Conservation (phyloP, 108 stramenopile genomes). For the Nitzschia putrida region DNA sequence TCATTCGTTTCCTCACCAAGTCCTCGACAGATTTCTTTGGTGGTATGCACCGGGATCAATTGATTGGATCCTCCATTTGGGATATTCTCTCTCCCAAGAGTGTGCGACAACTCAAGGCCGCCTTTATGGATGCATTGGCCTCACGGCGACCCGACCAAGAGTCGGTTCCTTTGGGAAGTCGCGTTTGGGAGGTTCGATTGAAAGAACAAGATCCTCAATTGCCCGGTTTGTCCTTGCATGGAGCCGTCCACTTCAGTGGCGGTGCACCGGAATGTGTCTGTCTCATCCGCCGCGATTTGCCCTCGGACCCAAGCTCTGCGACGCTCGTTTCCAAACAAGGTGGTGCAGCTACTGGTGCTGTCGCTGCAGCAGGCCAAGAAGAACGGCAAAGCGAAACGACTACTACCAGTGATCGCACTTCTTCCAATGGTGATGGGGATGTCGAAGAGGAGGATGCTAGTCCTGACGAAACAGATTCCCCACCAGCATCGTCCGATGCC, state of each 20-base stretch:
- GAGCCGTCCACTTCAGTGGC: conserved; percentile 80
- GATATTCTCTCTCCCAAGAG: conserved; percentile 64
- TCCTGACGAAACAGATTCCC: no score
- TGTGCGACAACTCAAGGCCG: conserved; percentile 79
- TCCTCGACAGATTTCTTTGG: conserved; percentile 61
- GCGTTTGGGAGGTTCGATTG: conserved; percentile 68
- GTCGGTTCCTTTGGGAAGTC: conserved; percentile 63
- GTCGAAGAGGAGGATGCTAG: no score
- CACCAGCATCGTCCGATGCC: neutral
- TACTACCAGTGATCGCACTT: no score
- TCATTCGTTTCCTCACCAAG: conserved; percentile 72
- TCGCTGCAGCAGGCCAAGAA: no score
- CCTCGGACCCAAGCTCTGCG: no score
- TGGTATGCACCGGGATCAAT: conserved; percentile 38
- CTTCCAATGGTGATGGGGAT: no score
- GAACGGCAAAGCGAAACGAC: no score
- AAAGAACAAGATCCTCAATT: conserved; percentile 48
- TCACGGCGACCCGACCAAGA: conserved; percentile 59
- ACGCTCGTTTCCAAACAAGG: no score
- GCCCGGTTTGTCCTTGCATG: conserved; percentile 60
- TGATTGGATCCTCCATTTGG: conserved; percentile 81
- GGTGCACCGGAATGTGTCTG: conserved; percentile 87
- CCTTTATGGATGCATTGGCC: conserved; percentile 87
- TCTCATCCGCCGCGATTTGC: conserved; percentile 72
- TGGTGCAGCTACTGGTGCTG: no score